These are phyloP conservation scores for Cyclotella choctawhatcheeana DNA, from an alignment of 108 stramenopile genomes.

Conservation along the genomic window DNA sequence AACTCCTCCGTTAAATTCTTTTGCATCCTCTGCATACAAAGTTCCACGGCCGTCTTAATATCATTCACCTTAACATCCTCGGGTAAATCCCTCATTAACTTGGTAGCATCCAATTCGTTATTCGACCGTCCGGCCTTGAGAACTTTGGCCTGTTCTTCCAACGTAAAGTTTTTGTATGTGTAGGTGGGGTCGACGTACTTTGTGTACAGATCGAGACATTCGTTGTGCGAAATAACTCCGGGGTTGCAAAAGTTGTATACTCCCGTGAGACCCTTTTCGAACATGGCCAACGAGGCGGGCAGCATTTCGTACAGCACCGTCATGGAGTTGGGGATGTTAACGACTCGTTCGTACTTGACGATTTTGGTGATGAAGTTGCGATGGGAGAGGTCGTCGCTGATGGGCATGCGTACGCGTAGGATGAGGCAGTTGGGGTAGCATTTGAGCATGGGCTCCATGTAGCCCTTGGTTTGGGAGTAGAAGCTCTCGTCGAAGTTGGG, in stretches of 20 bases:
- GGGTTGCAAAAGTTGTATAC: slow-evolving; percentile 99
- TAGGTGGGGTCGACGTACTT: slow-evolving; percentile 98
- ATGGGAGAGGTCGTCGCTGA: slow-evolving; percentile 95
- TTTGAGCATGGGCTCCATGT: slow-evolving; percentile 96
- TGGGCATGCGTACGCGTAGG: slow-evolving; percentile 98
- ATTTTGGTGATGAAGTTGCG: slow-evolving; percentile 99
- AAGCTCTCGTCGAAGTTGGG: slow-evolving; percentile 99
- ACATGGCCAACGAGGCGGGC: slow-evolving; percentile 94
- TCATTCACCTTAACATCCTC: slow-evolving; percentile 91
- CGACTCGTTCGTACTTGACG: slow-evolving; percentile 95
- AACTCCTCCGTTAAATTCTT: slow-evolving; percentile 84
- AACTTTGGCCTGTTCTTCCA: slow-evolving; percentile 93
- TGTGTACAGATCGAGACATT: slow-evolving; percentile 96
- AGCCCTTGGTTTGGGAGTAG: slow-evolving; percentile 98
- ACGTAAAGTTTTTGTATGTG: slow-evolving; percentile 96
- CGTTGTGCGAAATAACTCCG: slow-evolving; percentile 99
- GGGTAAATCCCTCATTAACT: slow-evolving; percentile 93
- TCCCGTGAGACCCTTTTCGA: slow-evolving; percentile 88
- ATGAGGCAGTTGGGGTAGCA: slow-evolving; percentile 87
- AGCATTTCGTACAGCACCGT: slow-evolving; percentile 97
- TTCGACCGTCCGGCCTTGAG: slow-evolving; percentile 97
- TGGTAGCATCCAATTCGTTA: slow-evolving; percentile 97
- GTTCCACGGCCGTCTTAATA: slow-evolving; percentile 89
- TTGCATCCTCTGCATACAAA: slow-evolving; percentile 96
- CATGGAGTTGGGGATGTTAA: slow-evolving; percentile 99